Evolutionary conservation across 352 stramenopile species (phyloP), one percentile per base, ranked within the genome.

Genomic region (Phytophthora citrophthora): DNA sequence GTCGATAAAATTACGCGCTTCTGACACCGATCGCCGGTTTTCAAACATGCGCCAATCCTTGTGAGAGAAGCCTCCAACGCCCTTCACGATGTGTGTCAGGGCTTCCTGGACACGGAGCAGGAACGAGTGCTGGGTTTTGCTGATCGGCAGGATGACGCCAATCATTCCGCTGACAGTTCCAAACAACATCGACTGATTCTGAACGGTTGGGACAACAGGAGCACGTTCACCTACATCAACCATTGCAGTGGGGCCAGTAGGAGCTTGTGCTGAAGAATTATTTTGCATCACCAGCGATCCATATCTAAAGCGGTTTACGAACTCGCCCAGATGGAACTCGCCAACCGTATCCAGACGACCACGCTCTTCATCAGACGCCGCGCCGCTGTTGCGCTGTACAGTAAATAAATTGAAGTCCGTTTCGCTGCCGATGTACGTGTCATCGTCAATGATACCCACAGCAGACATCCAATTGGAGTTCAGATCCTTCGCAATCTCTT

Each of bases 401-500:
- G 94, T 91, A 76, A 99, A 98, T 34, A 99, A 67, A 70, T 99
- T 99, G 67, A 97, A 97, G 68, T 96, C 94, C 12, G 91, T 96
- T 69, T 99, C 97, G 18, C 85, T 94, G 26, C 93, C 95, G n/a
- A 99, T 84, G 69, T 98, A 98, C 10, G 96, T 96, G 64, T 98
- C 91, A 43, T 98, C 90, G 34, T 98, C 95, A 3, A 98, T 59
- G 66, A 99, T 98, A 34, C 88, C 90, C 16, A 98, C 80, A 15
- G 94, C 91, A 10, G 95, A 98, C 70, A 97, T 98, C 92, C 96
- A 99, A 70, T 98, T 98, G 7, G 92, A 91, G 70, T 98, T 98
- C 62, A 98, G 91, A 69, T 99, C 97, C 59, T 97, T 89, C 3
- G 95, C 95, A 59, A 99, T 91, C 70, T 99, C 95, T 76, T 98